Evolutionary conservation across 371 early-diverging fungal genomes (phyloP).

Genomic region (Syncephalastrum contaminatum): DNA sequence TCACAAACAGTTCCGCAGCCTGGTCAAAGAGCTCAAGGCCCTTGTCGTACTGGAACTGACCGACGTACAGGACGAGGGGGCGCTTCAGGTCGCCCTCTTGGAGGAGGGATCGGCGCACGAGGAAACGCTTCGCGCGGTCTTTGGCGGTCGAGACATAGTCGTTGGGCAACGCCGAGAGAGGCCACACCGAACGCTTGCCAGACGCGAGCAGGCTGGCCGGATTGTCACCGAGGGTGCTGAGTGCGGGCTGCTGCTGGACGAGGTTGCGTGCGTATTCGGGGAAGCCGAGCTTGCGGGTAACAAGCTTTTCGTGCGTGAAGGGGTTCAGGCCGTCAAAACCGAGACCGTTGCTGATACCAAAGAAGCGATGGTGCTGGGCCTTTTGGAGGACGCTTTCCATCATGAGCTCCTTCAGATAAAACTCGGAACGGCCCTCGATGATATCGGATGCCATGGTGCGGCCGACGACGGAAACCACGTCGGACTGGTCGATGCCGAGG

Average conservation of each 20-base stretch:
- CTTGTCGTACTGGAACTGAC: slow-evolving; percentile 65
- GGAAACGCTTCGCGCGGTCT: slow-evolving; percentile 51
- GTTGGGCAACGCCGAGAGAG: slow-evolving; percentile 16
- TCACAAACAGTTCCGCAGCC: slow-evolving; percentile 36
- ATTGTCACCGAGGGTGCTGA: slow-evolving; percentile 1
- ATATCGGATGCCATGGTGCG: slow-evolving; percentile 59
- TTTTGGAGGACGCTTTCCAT: slow-evolving; percentile 54
- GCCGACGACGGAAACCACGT: slow-evolving; percentile 62
- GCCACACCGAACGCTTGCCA: slow-evolving; percentile 13
- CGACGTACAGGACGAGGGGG: slow-evolving; percentile 58
- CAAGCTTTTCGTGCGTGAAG: slow-evolving; percentile 44
- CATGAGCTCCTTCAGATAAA: slow-evolving; percentile 61
- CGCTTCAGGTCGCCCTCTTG: slow-evolving; percentile 40
- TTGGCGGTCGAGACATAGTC: slow-evolving; percentile 48
- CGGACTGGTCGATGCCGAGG: slow-evolving; percentile 58
- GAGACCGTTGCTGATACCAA: slow-evolving; percentile 67
- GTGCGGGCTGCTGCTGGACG: slow-evolving; percentile 16
- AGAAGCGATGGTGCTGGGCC: slow-evolving; percentile 47
- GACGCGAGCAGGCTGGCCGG: not conserved
- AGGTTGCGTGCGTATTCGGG: slow-evolving; percentile 34
- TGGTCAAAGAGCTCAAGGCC: slow-evolving; percentile 53
- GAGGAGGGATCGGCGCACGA: slow-evolving; percentile 47
- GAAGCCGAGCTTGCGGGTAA: slow-evolving; percentile 33
- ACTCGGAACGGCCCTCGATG: slow-evolving; percentile 57
- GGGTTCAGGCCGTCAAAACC: slow-evolving; percentile 56